Evolutionary conservation across 2,329 filamentous ascomycete genomes (phyloP).

Genomic region (Neofusicoccum cordaticola): DNA sequence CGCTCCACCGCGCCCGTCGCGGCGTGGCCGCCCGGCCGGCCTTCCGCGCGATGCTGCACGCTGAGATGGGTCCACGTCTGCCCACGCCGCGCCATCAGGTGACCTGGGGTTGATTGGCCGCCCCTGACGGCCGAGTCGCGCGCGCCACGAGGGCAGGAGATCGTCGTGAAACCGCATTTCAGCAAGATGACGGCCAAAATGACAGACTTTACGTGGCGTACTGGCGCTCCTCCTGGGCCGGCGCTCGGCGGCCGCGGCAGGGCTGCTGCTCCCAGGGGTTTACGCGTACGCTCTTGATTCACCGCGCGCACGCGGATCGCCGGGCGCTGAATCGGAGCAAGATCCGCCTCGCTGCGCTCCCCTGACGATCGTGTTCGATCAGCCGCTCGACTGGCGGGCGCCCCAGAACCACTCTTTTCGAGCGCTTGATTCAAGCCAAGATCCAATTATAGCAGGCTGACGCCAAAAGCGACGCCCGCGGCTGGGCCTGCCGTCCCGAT

Average conservation of each 20-base stretch:
- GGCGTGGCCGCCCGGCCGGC: not conserved
- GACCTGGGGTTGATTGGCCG: not conserved
- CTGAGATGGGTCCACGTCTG: conserved; percentile 9
- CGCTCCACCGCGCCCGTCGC: not conserved
- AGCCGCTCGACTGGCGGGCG: conserved; percentile 1
- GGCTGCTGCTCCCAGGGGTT: not conserved
- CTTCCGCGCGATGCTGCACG: not conserved
- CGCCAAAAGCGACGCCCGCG: not conserved
- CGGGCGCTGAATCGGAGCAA: conserved; percentile 11
- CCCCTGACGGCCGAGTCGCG: conserved; percentile 8
- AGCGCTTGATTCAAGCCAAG: not conserved
- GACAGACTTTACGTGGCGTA: not conserved
- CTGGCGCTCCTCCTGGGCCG: no score
- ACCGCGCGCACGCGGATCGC: not conserved
- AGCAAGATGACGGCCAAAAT: not conserved
- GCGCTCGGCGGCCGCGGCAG: not conserved
- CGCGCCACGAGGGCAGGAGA: not conserved
- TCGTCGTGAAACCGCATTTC: conserved; percentile 9
- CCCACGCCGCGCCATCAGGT: conserved; percentile 4
- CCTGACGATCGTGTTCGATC: conserved; percentile 15
- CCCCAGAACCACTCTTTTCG: not conserved
- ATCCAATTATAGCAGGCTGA: not conserved
- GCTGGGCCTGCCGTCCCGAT: not conserved
- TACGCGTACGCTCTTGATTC: conserved; percentile 8
- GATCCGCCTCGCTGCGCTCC: not conserved